Evolutionary conservation across 768 basidiomycete genomes (phyloP).

Genomic region (Terana coerulea): DNA sequence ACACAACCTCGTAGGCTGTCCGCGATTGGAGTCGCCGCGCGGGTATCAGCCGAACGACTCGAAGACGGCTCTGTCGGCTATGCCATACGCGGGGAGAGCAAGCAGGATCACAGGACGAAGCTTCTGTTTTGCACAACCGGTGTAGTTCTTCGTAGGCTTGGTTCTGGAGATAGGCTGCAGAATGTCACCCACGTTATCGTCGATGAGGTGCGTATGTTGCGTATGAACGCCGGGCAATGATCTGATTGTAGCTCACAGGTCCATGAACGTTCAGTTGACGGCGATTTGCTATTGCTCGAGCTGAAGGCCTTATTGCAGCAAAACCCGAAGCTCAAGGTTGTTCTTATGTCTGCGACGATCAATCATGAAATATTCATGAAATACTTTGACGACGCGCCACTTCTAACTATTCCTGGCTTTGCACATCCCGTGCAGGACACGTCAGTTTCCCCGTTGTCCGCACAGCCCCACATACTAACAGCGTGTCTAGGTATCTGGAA

Average conservation of each 20-base stretch:
- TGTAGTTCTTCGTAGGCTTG: slow-evolving; percentile 78
- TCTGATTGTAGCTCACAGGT: slow-evolving; percentile 46
- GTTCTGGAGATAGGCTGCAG: slow-evolving; percentile 65
- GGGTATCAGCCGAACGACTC: slow-evolving; percentile 78
- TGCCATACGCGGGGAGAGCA: slow-evolving; percentile 83
- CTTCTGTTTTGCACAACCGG: slow-evolving; percentile 92
- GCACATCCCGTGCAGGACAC: slow-evolving; percentile 74
- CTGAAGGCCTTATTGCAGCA: slow-evolving; percentile 67
- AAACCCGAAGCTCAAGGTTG: slow-evolving; percentile 67
- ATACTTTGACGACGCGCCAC: slow-evolving; percentile 81
- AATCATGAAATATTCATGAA: slow-evolving; percentile 81
- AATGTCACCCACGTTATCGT: slow-evolving; percentile 83
- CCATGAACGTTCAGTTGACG: slow-evolving; percentile 89
- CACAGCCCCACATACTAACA: slow-evolving; percentile 3
- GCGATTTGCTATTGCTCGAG: slow-evolving; percentile 85
- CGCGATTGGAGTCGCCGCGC: slow-evolving; percentile 82
- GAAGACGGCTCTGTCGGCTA: slow-evolving; percentile 84
- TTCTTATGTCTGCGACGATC: slow-evolving; percentile 95
- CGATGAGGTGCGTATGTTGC: slow-evolving; percentile 62
- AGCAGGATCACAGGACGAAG: slow-evolving; percentile 60
- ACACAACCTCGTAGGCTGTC: slow-evolving; percentile 90
- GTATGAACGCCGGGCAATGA: background rate
- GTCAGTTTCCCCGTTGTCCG: slow-evolving; percentile 35
- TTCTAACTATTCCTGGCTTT: slow-evolving; percentile 81
- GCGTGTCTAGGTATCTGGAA: slow-evolving; percentile 69